Evolutionary conservation across 208 protist genomes (phyloP).

Genomic region (Leishmania gerbilli): DNA sequence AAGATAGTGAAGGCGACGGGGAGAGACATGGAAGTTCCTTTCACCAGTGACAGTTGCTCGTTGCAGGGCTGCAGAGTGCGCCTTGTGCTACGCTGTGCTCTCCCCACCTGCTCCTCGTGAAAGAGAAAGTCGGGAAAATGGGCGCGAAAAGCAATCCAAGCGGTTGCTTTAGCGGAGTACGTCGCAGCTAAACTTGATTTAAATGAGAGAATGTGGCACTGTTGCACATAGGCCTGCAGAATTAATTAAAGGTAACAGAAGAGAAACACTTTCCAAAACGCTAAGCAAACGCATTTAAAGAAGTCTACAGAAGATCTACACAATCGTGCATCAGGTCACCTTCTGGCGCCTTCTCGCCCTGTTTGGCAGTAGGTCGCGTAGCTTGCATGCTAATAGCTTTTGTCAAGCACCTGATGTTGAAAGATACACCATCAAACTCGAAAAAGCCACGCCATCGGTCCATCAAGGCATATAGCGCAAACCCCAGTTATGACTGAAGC

Average conservation of each 20-base stretch:
- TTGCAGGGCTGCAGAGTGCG: background rate
- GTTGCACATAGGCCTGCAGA: background rate
- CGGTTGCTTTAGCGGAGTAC: background rate
- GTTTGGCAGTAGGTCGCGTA: background rate
- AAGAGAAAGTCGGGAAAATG: background rate
- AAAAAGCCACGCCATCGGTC: background rate
- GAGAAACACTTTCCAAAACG: background rate
- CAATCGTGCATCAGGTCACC: background rate
- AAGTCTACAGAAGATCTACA: background rate
- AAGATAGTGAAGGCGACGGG: background rate
- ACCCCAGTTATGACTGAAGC: background rate
- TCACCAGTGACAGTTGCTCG: background rate
- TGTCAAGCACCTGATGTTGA: background rate
- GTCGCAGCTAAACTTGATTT: background rate
- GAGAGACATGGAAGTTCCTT: background rate
- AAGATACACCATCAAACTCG: background rate
- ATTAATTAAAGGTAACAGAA: background rate
- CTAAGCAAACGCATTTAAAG: background rate
- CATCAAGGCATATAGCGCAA: background rate
- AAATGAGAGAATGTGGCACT: background rate
- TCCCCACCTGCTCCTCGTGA: too few species aligned
- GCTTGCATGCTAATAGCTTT: background rate
- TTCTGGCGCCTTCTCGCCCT: background rate
- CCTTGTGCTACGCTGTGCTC: background rate
- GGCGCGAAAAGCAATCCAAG: background rate